Percentiles rank a stretch among this genome's conserved stretches.
Conservation (phyloP, 352 stramenopile genomes). For the Pythium myriotylum region DNA sequence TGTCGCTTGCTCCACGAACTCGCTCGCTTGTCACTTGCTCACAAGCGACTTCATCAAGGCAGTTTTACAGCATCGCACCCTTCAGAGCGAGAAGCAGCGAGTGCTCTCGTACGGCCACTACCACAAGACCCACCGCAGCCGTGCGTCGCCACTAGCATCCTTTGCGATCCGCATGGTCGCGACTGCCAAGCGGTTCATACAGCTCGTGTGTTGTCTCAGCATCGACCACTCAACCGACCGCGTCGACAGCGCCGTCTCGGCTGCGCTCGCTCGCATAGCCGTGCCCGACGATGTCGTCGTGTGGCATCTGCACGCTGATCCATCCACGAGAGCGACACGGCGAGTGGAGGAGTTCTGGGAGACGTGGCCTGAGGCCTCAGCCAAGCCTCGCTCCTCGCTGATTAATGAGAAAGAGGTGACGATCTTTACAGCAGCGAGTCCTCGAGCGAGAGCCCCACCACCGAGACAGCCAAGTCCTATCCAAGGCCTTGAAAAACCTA, state of each 20-base stretch:
- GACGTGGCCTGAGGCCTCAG: slow-evolving; percentile 17
- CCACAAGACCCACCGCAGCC: background rate
- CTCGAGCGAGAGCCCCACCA: background rate
- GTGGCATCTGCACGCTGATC: slow-evolving; percentile 17
- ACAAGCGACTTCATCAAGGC: slow-evolving; percentile 9
- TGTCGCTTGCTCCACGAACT: background rate
- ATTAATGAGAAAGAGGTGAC: background rate
- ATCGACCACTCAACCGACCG: slow-evolving; percentile 33
- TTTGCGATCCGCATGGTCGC: slow-evolving; percentile 20
- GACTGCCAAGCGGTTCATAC: slow-evolving; percentile 39
- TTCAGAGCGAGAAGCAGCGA: slow-evolving; percentile 19
- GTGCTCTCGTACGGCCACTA: slow-evolving; percentile 16
- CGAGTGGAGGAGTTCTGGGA: slow-evolving; percentile 23
- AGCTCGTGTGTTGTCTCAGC: slow-evolving; percentile 41
- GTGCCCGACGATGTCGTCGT: slow-evolving; percentile 19
- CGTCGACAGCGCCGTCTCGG: slow-evolving; percentile 27
- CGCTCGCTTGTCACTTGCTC: slow-evolving; percentile 5
- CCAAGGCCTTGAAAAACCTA: no score
- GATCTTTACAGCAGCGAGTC: background rate
- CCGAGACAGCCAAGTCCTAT: background rate
- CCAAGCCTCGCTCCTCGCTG: background rate
- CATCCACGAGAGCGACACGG: background rate
- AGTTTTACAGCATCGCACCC: slow-evolving; percentile 14
- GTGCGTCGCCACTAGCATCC: background rate
- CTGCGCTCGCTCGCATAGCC: slow-evolving; percentile 21